phyloP scores from a whole-genome alignment of 176 grass and related monocot species.

The Triticum dicoccoides region DNA sequence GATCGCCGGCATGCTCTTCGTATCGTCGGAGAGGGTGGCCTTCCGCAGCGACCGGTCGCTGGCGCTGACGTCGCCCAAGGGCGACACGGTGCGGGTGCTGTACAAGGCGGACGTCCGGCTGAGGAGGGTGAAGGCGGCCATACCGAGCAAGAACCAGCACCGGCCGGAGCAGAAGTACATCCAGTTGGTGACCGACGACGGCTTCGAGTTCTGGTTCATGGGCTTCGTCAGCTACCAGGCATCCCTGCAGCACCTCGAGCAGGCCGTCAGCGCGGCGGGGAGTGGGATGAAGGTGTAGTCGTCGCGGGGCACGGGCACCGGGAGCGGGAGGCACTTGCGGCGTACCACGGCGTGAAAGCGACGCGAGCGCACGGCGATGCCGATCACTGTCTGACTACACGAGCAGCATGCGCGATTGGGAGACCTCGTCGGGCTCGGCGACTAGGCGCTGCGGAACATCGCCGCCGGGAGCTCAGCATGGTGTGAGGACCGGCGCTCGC shows the following conservation, averaged over 20 bases:
- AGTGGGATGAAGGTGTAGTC: too few relatives aligned
- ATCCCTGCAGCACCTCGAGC: conserved; percentile 50
- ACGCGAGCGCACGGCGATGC: too few relatives aligned
- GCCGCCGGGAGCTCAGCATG: too few relatives aligned
- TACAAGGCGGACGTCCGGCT: conserved; percentile 80
- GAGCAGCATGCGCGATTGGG: too few relatives aligned
- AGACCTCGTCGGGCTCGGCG: too few relatives aligned
- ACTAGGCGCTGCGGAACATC: too few relatives aligned
- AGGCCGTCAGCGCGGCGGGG: conserved; percentile 27
- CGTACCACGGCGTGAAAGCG: too few relatives aligned
- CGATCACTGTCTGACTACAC: too few relatives aligned
- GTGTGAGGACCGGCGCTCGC: too few relatives aligned
- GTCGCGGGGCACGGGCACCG: too few relatives aligned
- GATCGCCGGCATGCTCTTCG: conserved; percentile 74
- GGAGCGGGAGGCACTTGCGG: too few relatives aligned
- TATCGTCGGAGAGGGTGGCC: conserved; percentile 55
- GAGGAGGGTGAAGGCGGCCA: conserved; percentile 48
- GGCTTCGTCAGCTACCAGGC: conserved; percentile 62
- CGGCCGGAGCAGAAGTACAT: conserved; percentile 81
- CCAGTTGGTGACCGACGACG: conserved; percentile 63
- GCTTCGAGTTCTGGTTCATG: conserved; percentile 98
- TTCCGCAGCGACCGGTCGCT: conserved; percentile 70
- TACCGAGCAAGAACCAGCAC: conserved; percentile 48
- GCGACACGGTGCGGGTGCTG: conserved; percentile 43
- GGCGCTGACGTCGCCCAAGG: conserved; percentile 37